Base-by-base conservation (phyloP, 2,329 filamentous ascomycete genomes). In the Fusarium sp. region DNA sequence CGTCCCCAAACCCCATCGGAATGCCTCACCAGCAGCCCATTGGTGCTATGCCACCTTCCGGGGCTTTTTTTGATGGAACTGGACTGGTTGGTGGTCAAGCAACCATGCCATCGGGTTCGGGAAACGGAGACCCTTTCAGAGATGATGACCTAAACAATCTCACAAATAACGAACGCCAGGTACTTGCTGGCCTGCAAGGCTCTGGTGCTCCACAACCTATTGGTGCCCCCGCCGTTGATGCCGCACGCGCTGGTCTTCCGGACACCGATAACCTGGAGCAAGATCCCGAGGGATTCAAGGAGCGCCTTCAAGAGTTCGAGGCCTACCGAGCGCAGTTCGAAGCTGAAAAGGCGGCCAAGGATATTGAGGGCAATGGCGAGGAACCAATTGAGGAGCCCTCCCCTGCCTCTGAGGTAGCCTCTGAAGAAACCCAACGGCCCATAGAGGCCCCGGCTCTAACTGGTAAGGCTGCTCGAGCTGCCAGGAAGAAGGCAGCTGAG, bases 241-340 rank as follows among this genome's bases (percentile, higher is more conserved):
- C 70, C 30, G 71, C 86, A 34, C 85, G 85, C 34, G 81, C 82
- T 71, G 85, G 86, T 45, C 83, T 90, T 10, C 89, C 89, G 3
- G 81, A 82, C 30, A 83, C 85, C 4, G 85, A 86, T 42, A 85
- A 89, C 64, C 85, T 90, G 11, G 79, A 84, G 61, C 83, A 86
- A 66, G 90, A 92, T 69, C 74, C 83, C 0, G 87, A 91, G 75
- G 90, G 89, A 0, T 91, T 90, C 75, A 87, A 87, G 70, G 93
- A 94, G 52, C 91, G 95, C 51, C 87, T 98, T 26, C 90, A 93
- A 75, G 92, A 98, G 79, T 98, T 98, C 80, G 90, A 97, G 77
- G 89, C 92, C 36, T 84, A 96, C 56, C 89, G 93, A 75, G 89
- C 92, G n/a, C 89, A 93, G 78, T 89, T 92, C 67, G 94, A 95